Conservation (phyloP, 2,329 filamentous ascomycete genomes). For the Clonostachys byssicola region DNA sequence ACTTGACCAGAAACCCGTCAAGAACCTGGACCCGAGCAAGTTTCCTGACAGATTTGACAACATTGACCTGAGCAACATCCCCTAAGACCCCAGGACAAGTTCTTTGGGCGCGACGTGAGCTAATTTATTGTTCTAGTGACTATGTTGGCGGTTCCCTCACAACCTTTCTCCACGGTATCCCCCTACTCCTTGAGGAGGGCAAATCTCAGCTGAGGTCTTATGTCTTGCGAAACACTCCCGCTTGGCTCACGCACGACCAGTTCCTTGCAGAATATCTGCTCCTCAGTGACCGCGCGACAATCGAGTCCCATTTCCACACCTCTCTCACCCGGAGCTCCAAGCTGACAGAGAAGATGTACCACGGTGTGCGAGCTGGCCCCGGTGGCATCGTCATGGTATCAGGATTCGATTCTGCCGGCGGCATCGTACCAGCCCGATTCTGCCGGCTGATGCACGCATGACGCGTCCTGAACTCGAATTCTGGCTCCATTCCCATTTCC, state of each 20-base stretch:
- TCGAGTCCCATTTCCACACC: neutral
- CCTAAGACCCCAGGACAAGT: neutral
- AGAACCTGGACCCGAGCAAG: neutral
- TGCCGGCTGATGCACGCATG: neutral
- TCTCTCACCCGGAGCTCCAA: neutral
- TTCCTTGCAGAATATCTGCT: neutral
- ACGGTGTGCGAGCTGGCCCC: neutral
- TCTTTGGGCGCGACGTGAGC: no score
- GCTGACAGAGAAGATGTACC: neutral
- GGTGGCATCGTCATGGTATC: neutral
- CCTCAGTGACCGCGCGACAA: neutral
- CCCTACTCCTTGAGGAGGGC: neutral
- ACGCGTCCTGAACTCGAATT: neutral
- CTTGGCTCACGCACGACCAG: neutral
- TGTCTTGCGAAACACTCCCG: neutral
- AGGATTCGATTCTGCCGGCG: neutral
- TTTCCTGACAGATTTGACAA: neutral
- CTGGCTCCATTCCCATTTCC: conserved; percentile 1
- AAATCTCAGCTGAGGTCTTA: neutral
- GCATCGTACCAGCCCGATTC: neutral
- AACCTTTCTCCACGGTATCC: neutral
- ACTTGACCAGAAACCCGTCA: neutral
- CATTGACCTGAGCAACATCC: neutral
- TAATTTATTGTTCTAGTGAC: neutral
- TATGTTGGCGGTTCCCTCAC: neutral